Base-by-base conservation (phyloP, 2,329 filamentous ascomycete genomes). In the Pseudonectria foliicola region DNA sequence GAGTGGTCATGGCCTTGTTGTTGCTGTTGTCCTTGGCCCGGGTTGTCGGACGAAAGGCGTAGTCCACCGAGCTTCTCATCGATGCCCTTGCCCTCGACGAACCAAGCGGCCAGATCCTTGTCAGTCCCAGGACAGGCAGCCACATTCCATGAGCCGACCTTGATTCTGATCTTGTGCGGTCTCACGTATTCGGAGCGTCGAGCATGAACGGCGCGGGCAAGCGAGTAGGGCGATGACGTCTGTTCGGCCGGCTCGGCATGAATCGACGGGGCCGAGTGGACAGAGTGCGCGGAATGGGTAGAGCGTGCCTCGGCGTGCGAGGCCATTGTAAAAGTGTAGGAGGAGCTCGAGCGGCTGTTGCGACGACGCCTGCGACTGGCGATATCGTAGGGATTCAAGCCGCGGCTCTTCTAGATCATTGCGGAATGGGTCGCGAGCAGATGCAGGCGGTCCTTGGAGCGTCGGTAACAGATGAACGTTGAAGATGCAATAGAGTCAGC, bases 81-180 rank as follows among this genome's bases (percentile, higher is more conserved):
- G 7, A 89, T 62, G 6, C 84, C 85, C 51, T 83, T 76, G 12
- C 82, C 85, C 10, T 79, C 70, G 7, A 93, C 73, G 56, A 98
- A 95, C 92, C 92, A 98, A 23, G 75, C 77, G 7, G 78, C 83
- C 5, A 98, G 66, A 55, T 96, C 92, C 47, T 86, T 85, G 59
- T 95, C 88, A 1, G 87, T 88, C 15, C 85, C 87, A 10, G 85
- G 78, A 45, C 84, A 80, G 2, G 82, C 80, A 4, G 88, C 92
- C 12, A 95, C 86, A 61, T 98, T 98, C 92, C 92, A 98, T 0
- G 85, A 83, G 27, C 90, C 92, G 33, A 98, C 73, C 62, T 95
- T 95, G 60, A 98, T 75, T 45, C 80, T 81, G 48, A 95, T 77
- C 33, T 74, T 74, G 56, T 80, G 80, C 28, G 80, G 75, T 25